Conservation (phyloP, 768 basidiomycete genomes). For the Gymnopilus dilepis region DNA sequence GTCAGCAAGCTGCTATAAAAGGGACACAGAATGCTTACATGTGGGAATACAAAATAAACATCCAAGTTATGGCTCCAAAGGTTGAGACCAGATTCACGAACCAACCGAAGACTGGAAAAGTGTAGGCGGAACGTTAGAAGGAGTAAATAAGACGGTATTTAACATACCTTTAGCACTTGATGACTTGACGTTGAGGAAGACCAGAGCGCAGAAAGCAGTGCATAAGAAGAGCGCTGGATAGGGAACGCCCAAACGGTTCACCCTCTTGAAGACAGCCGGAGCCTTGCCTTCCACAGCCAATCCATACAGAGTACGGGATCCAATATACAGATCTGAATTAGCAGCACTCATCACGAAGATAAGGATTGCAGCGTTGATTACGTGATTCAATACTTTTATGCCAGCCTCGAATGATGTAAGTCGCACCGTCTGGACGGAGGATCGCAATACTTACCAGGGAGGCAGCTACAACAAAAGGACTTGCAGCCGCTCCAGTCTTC, state of each 20-base stretch:
- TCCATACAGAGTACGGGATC: slow-evolving; percentile 53
- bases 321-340: slow-evolving; percentile 67
- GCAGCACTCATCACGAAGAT: slow-evolving; percentile 69
- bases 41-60: slow-evolving; percentile 61
- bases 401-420: slow-evolving; percentile 43
- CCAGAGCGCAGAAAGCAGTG: slow-evolving; percentile 58
- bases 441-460: slow-evolving; percentile 35
- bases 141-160: neutral
- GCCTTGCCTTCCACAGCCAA: slow-evolving; percentile 56
- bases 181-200: slow-evolving; percentile 60
- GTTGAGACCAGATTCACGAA: slow-evolving; percentile 55
- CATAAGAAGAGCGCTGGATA: slow-evolving; percentile 59
- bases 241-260: slow-evolving; percentile 52
- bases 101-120: slow-evolving; percentile 51
- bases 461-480: slow-evolving; percentile 65
- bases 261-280: slow-evolving; percentile 47
- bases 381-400: slow-evolving; percentile 61
- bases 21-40: slow-evolving; percentile 47
- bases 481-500: slow-evolving; percentile 60
- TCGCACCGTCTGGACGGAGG: neutral
- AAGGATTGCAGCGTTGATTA: slow-evolving; percentile 69
- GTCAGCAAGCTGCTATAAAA: neutral
- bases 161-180: slow-evolving; percentile 53
- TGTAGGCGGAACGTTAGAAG: slow-evolving; percentile 26
- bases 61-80: slow-evolving; percentile 54